phyloP scores from a whole-genome alignment of 1,284 basidiomycete species.

The Cryptococcus sp. region DNA sequence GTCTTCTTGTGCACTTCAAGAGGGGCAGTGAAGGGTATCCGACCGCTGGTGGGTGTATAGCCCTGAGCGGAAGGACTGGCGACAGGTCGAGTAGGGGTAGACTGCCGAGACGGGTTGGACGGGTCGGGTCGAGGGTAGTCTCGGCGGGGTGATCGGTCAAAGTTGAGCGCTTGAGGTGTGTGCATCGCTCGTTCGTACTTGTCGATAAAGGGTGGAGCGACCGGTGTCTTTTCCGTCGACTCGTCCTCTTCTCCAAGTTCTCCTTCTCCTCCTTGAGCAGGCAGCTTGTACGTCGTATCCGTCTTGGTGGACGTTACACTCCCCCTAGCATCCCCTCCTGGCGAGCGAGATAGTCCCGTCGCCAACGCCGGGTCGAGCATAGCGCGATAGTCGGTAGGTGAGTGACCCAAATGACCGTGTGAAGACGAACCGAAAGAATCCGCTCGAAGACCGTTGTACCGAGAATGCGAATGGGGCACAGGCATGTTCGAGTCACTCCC shows the following conservation, averaged over 20 bases:
- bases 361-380: neutral
- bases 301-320: constrained; percentile 16
- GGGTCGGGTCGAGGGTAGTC: neutral
- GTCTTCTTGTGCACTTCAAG: neutral
- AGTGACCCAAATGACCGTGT: neutral
- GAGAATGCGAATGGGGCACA: neutral
- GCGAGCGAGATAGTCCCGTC: too few species aligned
- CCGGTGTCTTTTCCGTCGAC: constrained; percentile 9
- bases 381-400: neutral
- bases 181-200: constrained; percentile 7
- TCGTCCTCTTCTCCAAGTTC: constrained; percentile 1
- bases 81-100: constrained; percentile 8
- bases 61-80: constrained; percentile 4
- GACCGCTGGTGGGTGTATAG: constrained; percentile 11
- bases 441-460: neutral
- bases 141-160: neutral
- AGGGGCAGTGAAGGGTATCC: constrained; percentile 7
- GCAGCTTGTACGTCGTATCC: constrained; percentile 7
- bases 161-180: neutral
- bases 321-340: constrained; percentile 2
- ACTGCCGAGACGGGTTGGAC: neutral
- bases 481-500: neutral
- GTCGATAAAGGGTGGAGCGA: constrained; percentile 9
- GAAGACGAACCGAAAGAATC: neutral
- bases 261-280: too few species aligned